Evolutionary conservation across 169 alveolate genomes (phyloP).

Genomic region (Plasmodium vivax): DNA sequence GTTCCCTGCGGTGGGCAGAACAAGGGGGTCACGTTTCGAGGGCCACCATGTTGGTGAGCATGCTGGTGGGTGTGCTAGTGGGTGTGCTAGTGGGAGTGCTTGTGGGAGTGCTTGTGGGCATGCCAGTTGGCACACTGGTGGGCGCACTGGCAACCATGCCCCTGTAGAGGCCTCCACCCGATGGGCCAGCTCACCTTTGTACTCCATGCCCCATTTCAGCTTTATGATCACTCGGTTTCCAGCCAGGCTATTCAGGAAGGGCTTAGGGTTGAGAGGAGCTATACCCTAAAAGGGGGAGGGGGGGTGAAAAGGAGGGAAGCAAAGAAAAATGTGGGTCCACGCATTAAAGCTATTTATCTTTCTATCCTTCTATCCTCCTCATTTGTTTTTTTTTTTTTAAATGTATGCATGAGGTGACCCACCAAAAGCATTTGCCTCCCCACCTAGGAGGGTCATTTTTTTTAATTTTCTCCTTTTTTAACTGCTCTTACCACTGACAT

Average conservation of each 20-base stretch:
- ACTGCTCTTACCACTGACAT: constrained; percentile 64
- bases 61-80: too few relatives aligned
- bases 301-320: not conserved
- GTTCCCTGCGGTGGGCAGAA: constrained; percentile 75
- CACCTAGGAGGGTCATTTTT: not conserved
- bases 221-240: constrained; percentile 92
- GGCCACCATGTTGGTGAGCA: not conserved
- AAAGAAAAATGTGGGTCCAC: not conserved
- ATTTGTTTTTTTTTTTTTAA: not conserved
- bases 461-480: not conserved
- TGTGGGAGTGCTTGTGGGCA: too few relatives aligned
- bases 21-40: not conserved
- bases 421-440: not conserved
- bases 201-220: constrained; percentile 96
- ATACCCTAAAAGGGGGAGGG: constrained; percentile 34
- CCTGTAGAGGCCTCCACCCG: too few relatives aligned
- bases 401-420: not conserved
- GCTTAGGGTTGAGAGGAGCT: constrained; percentile 95
- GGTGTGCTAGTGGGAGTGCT: too few relatives aligned
- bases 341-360: not conserved
- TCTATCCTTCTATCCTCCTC: not conserved
- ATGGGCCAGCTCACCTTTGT: constrained; percentile 86
- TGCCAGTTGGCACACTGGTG: too few relatives aligned
- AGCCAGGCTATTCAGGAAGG: constrained; percentile 91
- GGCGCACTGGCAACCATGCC: too few relatives aligned